A percentile compares a stretch with the other conserved stretches of the same genome.
Evolutionary conservation across 331 rosid genomes (phyloP).

Genomic region (Dryas integrifolia): DNA sequence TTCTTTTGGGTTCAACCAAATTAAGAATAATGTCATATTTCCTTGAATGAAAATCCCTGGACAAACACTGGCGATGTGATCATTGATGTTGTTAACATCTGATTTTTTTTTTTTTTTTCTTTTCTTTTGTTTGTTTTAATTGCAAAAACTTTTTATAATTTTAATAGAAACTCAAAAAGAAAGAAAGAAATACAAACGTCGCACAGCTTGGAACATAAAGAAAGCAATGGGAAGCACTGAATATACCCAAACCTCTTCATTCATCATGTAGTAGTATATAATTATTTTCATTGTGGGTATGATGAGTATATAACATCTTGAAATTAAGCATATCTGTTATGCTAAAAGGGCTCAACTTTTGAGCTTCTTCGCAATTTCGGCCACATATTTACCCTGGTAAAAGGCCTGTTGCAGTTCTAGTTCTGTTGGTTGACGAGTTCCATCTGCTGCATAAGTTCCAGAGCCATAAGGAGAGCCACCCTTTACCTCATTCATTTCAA

Average conservation of each 20-base stretch:
- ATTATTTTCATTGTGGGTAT: neutral
- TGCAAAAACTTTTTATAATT: no score
- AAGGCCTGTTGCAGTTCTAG: slow-evolving; percentile 80
- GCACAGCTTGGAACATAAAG: neutral
- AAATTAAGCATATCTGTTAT: neutral
- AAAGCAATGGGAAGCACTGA: neutral
- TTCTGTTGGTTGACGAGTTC: slow-evolving; percentile 77
- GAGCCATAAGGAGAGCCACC: slow-evolving; percentile 96
- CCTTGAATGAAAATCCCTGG: no score
- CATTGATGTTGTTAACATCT: no score
- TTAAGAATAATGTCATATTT: no score
- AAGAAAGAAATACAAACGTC: neutral
- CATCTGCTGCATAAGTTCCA: slow-evolving; percentile 88
- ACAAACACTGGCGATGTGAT: no score
- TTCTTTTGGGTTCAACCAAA: no score
- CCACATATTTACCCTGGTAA: slow-evolving; percentile 81
- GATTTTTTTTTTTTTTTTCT: no score
- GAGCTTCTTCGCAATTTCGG: slow-evolving; percentile 69
- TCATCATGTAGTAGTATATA: neutral
- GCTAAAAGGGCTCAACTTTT: slow-evolving; percentile 35
- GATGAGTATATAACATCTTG: neutral
- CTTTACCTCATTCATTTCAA: slow-evolving; percentile 76
- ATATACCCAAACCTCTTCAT: neutral
- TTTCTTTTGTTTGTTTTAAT: no score
- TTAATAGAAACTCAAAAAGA: no score